Evolutionary conservation across 1,284 basidiomycete genomes (phyloP).

Genomic region (Pseudomicrostroma phylloplanum): DNA sequence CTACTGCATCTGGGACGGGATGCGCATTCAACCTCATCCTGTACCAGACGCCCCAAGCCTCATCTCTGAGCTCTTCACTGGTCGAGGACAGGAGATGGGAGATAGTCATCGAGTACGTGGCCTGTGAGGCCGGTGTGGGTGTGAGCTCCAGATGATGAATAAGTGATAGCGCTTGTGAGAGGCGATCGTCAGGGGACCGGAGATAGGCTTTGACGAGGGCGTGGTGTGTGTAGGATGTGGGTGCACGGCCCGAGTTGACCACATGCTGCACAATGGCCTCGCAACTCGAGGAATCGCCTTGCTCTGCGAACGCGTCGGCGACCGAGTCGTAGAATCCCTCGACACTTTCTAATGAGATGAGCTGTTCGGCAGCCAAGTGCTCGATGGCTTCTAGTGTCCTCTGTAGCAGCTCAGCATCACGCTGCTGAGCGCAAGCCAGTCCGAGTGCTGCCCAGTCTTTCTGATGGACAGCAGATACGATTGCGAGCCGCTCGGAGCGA

Average conservation of each 20-base stretch:
- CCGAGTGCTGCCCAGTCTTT: background rate
- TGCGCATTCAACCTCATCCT: conserved; percentile 95
- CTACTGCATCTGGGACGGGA: conserved; percentile 64
- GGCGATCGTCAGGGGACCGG: conserved; percentile 12
- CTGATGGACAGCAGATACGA: background rate
- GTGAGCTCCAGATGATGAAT: conserved; percentile 25
- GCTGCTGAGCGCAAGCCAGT: background rate
- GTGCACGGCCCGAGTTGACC: conserved; percentile 17
- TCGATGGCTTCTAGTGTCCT: background rate
- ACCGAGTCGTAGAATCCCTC: conserved; percentile 44
- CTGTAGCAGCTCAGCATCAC: background rate
- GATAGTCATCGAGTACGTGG: conserved; percentile 42
- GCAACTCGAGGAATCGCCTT: conserved; percentile 53
- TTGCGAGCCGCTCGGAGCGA: background rate
- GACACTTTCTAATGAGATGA: background rate
- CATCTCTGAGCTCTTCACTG: conserved; percentile 21
- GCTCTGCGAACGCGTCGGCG: conserved; percentile 56
- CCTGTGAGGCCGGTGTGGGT: conserved; percentile 28
- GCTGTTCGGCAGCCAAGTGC: background rate
- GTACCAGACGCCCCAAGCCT: conserved; percentile 75
- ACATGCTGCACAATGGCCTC: conserved; percentile 21
- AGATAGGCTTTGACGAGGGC: conserved; percentile 36
- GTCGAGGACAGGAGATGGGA: conserved; percentile 25
- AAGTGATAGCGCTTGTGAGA: conserved; percentile 25
- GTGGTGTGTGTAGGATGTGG: conserved; percentile 32